These are phyloP conservation scores for Fistulinella cinereoalba DNA, from an alignment of 1,284 basidiomycete genomes.

Conservation along the genomic window DNA sequence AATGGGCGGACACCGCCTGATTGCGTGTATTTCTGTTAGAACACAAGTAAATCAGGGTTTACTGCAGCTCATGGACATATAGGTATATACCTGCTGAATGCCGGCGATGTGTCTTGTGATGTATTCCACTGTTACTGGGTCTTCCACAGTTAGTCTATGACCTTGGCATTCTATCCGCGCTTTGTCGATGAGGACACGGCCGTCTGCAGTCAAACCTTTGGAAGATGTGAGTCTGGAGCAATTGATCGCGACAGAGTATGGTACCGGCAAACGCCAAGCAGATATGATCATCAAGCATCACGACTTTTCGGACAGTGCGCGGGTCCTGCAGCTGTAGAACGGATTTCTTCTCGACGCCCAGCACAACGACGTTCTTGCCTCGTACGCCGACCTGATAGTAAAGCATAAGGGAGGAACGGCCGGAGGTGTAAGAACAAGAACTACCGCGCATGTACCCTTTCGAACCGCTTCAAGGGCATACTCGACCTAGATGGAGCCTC, in stretches of 20 bases:
- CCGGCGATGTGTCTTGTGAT: slow-evolving; percentile 98
- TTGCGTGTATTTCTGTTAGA: slow-evolving; percentile 88
- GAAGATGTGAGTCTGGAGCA: slow-evolving; percentile 9
- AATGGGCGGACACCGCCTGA: slow-evolving; percentile 98
- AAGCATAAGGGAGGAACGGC: slow-evolving; percentile 6
- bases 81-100: slow-evolving; percentile 81
- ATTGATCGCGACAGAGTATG: slow-evolving; percentile 20
- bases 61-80: neutral
- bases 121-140: slow-evolving; percentile 97
- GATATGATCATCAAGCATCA: slow-evolving; percentile 97
- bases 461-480: slow-evolving; percentile 97
- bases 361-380: slow-evolving; percentile 91
- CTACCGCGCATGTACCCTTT: slow-evolving; percentile 95
- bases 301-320: slow-evolving; percentile 95
- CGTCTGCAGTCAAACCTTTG: slow-evolving; percentile 93
- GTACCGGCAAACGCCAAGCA: slow-evolving; percentile 96
- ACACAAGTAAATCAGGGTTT: neutral
- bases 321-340: slow-evolving; percentile 97
- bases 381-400: slow-evolving; percentile 83
- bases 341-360: slow-evolving; percentile 99
- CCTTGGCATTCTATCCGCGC: slow-evolving; percentile 98
- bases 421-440: slow-evolving; percentile 19
- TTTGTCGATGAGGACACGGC: slow-evolving; percentile 96
- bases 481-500: slow-evolving; percentile 71
- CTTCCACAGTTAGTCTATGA: slow-evolving; percentile 96